Percentiles rank a stretch among this genome's conserved stretches.
phyloP scores from a whole-genome alignment of 2,329 filamentous ascomycete species.

The Aaosphaeria pasadenensis region DNA sequence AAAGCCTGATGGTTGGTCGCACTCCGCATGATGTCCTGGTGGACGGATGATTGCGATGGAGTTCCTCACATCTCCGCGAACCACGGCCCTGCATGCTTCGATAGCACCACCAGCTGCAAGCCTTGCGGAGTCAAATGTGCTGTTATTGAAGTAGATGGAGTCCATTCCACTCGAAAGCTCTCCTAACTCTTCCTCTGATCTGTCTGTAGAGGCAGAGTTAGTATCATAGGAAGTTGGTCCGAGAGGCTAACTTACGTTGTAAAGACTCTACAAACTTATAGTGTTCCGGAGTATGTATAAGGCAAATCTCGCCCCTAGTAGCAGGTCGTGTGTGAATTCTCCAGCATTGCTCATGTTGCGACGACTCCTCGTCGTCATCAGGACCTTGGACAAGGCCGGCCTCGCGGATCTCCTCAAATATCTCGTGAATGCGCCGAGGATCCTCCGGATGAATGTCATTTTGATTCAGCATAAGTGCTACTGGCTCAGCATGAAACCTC shows the following conservation, averaged over 20 bases:
- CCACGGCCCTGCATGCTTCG: constrained; percentile 91
- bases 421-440: constrained; percentile 85
- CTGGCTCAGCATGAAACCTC: constrained; percentile 84
- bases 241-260: constrained; percentile 33
- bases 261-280: constrained; percentile 71
- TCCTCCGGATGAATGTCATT: constrained; percentile 91
- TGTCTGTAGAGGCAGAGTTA: constrained; percentile 17
- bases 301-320: constrained; percentile 73
- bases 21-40: constrained; percentile 92
- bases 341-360: constrained; percentile 51
- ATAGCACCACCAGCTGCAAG: constrained; percentile 91
- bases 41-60: constrained; percentile 93
- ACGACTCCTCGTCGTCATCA: constrained; percentile 49
- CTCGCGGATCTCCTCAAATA: constrained; percentile 83
- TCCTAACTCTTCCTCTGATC: constrained; percentile 62
- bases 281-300: constrained; percentile 75
- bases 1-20: constrained; percentile 83
- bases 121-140: constrained; percentile 76
- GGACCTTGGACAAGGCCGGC: constrained; percentile 71
- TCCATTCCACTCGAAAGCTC: constrained; percentile 55
- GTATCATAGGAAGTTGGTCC: constrained; percentile 3
- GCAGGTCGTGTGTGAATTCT: constrained; percentile 78
- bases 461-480: constrained; percentile 40
- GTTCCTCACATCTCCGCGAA: constrained; percentile 81
- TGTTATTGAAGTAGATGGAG: constrained; percentile 62